These are phyloP conservation scores for Trametes pubescens DNA, from an alignment of 1,284 basidiomycete genomes.

Conservation along the genomic window DNA sequence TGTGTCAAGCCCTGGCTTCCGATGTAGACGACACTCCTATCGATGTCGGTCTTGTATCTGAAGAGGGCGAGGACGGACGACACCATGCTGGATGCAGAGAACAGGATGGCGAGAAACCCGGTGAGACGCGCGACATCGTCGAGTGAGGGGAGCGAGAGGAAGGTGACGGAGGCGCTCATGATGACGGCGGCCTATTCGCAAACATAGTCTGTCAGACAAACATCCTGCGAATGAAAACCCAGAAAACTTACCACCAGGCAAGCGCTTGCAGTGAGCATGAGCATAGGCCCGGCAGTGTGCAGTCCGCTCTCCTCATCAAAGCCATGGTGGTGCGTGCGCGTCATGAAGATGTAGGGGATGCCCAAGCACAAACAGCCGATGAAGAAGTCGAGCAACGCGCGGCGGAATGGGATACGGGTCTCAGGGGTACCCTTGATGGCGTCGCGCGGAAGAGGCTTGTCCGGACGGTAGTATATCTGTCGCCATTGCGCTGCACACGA, in stretches of 20 bases:
- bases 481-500: constrained; percentile 68
- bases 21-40: constrained; percentile 51
- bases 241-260: constrained; percentile 68
- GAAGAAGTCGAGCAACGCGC: constrained; percentile 62
- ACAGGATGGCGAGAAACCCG: constrained; percentile 69
- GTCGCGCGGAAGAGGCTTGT: constrained; percentile 66
- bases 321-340: constrained; percentile 54
- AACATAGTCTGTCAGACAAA: not conserved
- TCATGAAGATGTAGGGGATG: constrained; percentile 75
- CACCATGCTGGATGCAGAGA: constrained; percentile 72
- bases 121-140: constrained; percentile 67
- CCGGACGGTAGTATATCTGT: constrained; percentile 70
- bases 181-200: constrained; percentile 72
- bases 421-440: constrained; percentile 43
- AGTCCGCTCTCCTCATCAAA: constrained; percentile 67
- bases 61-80: constrained; percentile 72
- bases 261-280: constrained; percentile 68
- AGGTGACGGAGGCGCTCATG: constrained; percentile 78
- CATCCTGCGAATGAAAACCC: not conserved
- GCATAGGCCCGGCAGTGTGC: constrained; percentile 61
- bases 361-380: constrained; percentile 72
- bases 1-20: constrained; percentile 64
- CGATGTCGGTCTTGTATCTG: constrained; percentile 69
- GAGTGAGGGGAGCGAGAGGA: constrained; percentile 76
- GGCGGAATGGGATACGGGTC: constrained; percentile 53